Evolutionary conservation across 495 filamentous ascomycete species (phyloP).

Genomic region (Cairneyella variabilis): DNA sequence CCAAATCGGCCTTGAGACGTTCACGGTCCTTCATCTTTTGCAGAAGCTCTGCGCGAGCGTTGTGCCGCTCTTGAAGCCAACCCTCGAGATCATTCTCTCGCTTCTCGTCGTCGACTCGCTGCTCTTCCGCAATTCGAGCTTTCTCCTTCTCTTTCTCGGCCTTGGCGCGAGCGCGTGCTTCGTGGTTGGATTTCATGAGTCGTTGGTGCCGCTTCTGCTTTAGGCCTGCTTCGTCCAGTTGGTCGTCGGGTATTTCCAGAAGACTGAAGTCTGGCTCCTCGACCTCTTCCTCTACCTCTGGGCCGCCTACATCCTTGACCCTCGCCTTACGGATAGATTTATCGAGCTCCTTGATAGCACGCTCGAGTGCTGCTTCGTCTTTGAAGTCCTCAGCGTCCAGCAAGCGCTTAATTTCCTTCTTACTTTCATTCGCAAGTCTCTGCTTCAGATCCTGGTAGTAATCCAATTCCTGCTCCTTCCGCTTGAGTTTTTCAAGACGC

Average conservation of each 20-base stretch:
- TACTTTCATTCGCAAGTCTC: slow-evolving; percentile 58
- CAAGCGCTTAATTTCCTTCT: slow-evolving; percentile 83
- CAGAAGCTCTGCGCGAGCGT: slow-evolving; percentile 67
- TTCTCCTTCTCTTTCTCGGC: slow-evolving; percentile 92
- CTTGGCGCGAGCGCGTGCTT: slow-evolving; percentile 86
- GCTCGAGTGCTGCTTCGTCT: slow-evolving; percentile 78
- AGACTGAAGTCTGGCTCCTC: slow-evolving; percentile 82
- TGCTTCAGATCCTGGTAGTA: slow-evolving; percentile 82
- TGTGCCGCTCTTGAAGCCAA: slow-evolving; percentile 80
- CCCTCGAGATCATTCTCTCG: slow-evolving; percentile 77
- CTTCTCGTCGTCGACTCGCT: slow-evolving; percentile 76
- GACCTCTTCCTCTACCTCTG: slow-evolving; percentile 68
- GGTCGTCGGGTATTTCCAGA: slow-evolving; percentile 84
- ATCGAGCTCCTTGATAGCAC: slow-evolving; percentile 80
- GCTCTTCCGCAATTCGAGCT: slow-evolving; percentile 74
- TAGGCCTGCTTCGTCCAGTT: slow-evolving; percentile 83
- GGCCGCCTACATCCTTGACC: slow-evolving; percentile 86
- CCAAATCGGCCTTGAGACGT: slow-evolving; percentile 83
- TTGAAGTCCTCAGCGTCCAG: slow-evolving; percentile 89
- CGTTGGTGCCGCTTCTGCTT: slow-evolving; percentile 90
- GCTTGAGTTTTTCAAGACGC: slow-evolving; percentile 88
- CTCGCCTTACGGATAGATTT: slow-evolving; percentile 80
- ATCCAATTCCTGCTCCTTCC: slow-evolving; percentile 92
- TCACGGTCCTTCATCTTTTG: slow-evolving; percentile 90
- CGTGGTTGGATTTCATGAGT: slow-evolving; percentile 88